Percentiles rank a stretch among this genome's conserved stretches.
Evolutionary conservation across 305 asterid species (phyloP).

Genomic region (Solanum hybrid): DNA sequence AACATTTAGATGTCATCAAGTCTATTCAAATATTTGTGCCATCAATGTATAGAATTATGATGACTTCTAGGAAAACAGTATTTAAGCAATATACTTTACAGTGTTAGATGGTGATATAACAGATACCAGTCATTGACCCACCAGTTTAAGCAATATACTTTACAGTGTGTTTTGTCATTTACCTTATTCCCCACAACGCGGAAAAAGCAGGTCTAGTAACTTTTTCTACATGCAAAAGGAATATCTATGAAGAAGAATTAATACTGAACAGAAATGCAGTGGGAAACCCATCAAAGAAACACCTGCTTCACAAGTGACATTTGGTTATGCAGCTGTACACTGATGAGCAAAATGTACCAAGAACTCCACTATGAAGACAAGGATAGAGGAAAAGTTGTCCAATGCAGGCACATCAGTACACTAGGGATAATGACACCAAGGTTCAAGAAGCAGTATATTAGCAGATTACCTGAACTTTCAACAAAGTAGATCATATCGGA

Average conservation of each 20-base stretch:
- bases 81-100: background rate
- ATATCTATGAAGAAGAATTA: background rate
- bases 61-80: background rate
- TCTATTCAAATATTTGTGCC: background rate
- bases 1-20: background rate
- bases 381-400: background rate
- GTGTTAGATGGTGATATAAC: background rate
- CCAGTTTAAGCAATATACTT: background rate
- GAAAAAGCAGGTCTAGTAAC: background rate
- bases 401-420: background rate
- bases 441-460: background rate
- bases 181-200: background rate
- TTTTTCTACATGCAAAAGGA: background rate
- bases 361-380: background rate
- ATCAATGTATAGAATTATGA: background rate
- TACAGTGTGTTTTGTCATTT: background rate
- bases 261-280: background rate
- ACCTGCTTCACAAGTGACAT: background rate
- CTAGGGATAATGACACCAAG: background rate
- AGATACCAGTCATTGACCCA: background rate
- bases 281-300: background rate
- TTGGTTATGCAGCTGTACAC: background rate
- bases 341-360: background rate
- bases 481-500: conserved; percentile 75
- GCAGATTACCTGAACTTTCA: conserved; percentile 61